phyloP scores from a whole-genome alignment of 2,329 filamentous ascomycete species.

The Graphilbum fragrans region DNA sequence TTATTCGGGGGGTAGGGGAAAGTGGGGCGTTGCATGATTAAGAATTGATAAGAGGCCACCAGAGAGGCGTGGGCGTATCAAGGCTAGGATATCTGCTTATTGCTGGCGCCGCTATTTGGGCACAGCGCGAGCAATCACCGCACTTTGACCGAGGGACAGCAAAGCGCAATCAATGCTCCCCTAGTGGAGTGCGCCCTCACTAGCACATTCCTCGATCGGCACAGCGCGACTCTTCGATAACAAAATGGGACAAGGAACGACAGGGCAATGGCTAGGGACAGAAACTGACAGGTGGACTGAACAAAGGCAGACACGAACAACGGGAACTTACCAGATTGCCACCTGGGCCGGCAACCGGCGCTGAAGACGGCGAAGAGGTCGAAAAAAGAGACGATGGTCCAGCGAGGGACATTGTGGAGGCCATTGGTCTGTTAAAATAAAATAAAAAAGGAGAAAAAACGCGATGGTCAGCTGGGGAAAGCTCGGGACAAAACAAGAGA shows the following conservation, averaged over 20 bases:
- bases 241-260: not conserved
- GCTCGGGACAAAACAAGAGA: too few species aligned
- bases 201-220: not conserved
- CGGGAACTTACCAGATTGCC: slow-evolving; percentile 3
- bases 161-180: not conserved
- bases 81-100: not conserved
- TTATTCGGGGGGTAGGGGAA: slow-evolving; percentile 8
- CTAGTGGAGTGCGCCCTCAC: not conserved
- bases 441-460: not conserved
- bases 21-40: slow-evolving; percentile 4
- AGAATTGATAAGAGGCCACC: slow-evolving; percentile 9
- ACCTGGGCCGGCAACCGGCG: not conserved
- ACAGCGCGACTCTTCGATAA: not conserved
- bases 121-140: not conserved
- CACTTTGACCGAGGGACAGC: not conserved
- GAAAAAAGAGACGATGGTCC: not conserved
- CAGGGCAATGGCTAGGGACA: not conserved
- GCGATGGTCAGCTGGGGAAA: too few species aligned
- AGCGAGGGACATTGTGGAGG: not conserved
- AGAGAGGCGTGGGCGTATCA: slow-evolving; percentile 1
- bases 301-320: not conserved
- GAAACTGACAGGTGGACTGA: too few species aligned
- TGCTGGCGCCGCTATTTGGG: not conserved
- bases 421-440: not conserved
- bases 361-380: not conserved